Evolutionary conservation across 1,284 basidiomycete species (phyloP).

Genomic region (Thecaphora thlaspeos): DNA sequence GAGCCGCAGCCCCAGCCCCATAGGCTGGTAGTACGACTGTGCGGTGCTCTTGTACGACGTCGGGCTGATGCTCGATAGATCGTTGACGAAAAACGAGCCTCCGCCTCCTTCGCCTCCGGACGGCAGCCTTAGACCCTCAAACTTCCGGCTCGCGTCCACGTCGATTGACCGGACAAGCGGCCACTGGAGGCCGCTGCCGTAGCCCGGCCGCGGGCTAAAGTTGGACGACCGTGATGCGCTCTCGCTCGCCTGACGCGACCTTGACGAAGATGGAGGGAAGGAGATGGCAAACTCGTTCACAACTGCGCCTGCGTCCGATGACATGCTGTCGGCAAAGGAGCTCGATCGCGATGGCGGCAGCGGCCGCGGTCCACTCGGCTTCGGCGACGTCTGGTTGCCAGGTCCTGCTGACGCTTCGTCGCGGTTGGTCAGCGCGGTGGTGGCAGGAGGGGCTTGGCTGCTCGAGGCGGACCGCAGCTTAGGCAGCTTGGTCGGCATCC

Average conservation of each 20-base stretch:
- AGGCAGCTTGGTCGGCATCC: background rate
- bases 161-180: background rate
- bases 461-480: background rate
- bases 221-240: background rate
- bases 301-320: too few relatives aligned
- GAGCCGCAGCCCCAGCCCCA: too few relatives aligned
- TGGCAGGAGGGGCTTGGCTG: background rate
- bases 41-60: background rate
- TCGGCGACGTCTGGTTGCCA: background rate
- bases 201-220: background rate
- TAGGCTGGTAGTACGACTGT: background rate
- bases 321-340: background rate
- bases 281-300: too few relatives aligned
- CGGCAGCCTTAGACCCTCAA: too few relatives aligned
- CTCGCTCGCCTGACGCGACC: background rate
- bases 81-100: background rate
- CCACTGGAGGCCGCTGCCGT: background rate
- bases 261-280: background rate
- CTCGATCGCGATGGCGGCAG: background rate
- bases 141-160: background rate
- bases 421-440: background rate
- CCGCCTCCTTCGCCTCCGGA: too few relatives aligned
- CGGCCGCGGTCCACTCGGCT: background rate
- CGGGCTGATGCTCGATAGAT: background rate
- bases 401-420: background rate